These are phyloP conservation scores for Alternaria gaisen DNA, from an alignment of 2,329 filamentous ascomycete species.

Conservation along the genomic window DNA sequence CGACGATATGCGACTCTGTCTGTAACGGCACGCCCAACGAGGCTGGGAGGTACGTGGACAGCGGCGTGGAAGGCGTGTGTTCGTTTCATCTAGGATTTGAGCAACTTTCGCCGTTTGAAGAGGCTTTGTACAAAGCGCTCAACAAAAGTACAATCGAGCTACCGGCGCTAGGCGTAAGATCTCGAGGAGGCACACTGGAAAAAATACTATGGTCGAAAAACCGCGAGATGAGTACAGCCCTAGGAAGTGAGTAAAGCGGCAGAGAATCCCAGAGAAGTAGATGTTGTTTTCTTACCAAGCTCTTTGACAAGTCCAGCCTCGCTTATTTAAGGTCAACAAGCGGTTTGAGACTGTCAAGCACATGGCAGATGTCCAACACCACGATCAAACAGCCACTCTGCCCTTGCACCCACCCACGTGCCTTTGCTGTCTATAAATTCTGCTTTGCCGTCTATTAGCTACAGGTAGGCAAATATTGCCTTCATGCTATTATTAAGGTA, in stretches of 20 bases:
- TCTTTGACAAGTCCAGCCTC: slow-evolving; percentile 8
- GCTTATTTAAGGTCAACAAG: slow-evolving; percentile 5
- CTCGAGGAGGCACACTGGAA: neutral
- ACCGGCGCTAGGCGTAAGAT: neutral
- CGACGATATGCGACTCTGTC: slow-evolving; percentile 8
- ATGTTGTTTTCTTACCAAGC: slow-evolving; percentile 4
- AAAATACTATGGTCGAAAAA: neutral
- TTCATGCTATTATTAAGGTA: neutral
- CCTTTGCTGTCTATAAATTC: neutral
- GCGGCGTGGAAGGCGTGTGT: neutral
- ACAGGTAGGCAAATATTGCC: neutral
- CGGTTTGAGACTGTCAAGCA: slow-evolving; percentile 19
- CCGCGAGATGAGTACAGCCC: neutral
- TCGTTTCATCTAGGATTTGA: neutral
- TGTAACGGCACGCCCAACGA: neutral
- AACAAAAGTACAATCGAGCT: neutral
- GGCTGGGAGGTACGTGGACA: neutral
- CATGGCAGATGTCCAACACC: slow-evolving; percentile 1
- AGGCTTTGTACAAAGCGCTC: neutral
- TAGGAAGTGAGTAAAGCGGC: neutral
- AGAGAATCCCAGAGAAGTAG: neutral
- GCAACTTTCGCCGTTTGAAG: neutral
- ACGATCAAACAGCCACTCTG: neutral
- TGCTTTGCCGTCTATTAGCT: neutral
- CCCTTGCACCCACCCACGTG: neutral